Evolutionary conservation across 192 early-diverging fungal species (phyloP), one percentile per base, ranked within the genome.

Genomic region (Chytriomyces sp.): DNA sequence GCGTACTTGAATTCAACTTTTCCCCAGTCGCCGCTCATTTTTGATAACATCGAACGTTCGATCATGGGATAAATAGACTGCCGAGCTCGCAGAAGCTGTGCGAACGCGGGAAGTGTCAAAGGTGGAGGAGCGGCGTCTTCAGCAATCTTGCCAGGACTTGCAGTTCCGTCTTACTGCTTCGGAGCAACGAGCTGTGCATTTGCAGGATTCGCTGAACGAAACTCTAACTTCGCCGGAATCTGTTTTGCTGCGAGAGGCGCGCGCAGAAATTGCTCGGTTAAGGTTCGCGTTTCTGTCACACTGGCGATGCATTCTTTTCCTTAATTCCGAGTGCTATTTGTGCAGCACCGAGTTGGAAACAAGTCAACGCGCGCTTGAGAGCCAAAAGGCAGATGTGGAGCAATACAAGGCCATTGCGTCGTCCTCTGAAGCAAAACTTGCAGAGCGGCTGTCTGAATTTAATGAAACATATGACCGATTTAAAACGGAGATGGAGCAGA

Each of bases 381-480:
- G 83, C 0, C 78, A 84, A 63, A 84, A 86, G 44, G 80, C 82
- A 24, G 81, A 86, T 28, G 82, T 82, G 28, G 88, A 80, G 16
- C 84, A 88, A 65, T 88, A 87, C 81, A 86, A 89, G 75, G 81
- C 86, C 53, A 83, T 92, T 47, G 86, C 88, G 57, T 77, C 84
- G 24, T 83, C 88, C 57, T 87, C 83, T 76, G 94, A 95, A 65
- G 82, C 78, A 43, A 77, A 89, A n/a, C 83, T 79, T 3, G 64
- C 63, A 9, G 78, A 79, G 71, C 61, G 73, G 16, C 47, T 93
- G 62, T 79, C 81, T 6, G 89, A 91, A 79, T 81, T 93, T 59
- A 87, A 88, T 47, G 76, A 83, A 3, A 87, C 91, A 0, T 93
- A 91, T 79, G 94, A 94, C 73, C 78, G 82, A 57, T 93, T 89